A percentile compares a stretch with the other conserved stretches of the same genome.
Conservation (phyloP, 163 green algal genomes). For the Prototheca wickerhamii region DNA sequence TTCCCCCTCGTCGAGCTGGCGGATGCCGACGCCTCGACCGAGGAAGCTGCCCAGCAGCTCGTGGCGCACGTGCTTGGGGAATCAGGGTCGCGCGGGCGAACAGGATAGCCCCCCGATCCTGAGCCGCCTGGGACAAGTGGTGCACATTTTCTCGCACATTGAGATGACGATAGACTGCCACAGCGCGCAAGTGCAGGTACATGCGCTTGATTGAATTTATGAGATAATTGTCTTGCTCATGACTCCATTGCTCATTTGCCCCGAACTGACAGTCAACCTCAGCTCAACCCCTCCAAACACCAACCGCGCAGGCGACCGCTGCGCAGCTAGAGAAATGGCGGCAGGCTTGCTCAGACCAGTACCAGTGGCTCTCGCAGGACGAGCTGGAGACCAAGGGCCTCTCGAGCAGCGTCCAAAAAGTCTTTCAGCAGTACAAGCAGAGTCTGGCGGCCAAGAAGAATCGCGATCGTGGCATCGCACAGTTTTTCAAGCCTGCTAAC, state of each 20-base stretch:
- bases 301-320: neutral
- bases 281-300: neutral
- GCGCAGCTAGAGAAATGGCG: neutral
- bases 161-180: conserved; percentile 38
- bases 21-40: neutral
- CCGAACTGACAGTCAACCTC: too few species aligned
- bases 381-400: conserved; percentile 31
- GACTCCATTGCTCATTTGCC: neutral
- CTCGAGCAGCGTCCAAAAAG: conserved; percentile 45
- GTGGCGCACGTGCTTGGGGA: neutral
- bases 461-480: conserved; percentile 1
- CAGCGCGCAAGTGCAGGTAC: neutral
- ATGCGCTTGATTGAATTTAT: too few species aligned
- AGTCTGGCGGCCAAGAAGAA: neutral
- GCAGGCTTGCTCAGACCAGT: conserved; percentile 4
- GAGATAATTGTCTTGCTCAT: neutral
- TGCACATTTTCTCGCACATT: conserved; percentile 79
- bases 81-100: neutral
- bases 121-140: conserved; percentile 37
- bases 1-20: conserved; percentile 53
- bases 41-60: neutral
- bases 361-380: conserved; percentile 28
- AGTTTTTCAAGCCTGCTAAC: conserved; percentile 3
- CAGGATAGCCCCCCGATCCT: conserved; percentile 12
- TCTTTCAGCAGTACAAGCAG: conserved; percentile 21